These are phyloP conservation scores for Reutealis trisperma DNA, from an alignment of 345 rosid genomes.

Conservation along the genomic window DNA sequence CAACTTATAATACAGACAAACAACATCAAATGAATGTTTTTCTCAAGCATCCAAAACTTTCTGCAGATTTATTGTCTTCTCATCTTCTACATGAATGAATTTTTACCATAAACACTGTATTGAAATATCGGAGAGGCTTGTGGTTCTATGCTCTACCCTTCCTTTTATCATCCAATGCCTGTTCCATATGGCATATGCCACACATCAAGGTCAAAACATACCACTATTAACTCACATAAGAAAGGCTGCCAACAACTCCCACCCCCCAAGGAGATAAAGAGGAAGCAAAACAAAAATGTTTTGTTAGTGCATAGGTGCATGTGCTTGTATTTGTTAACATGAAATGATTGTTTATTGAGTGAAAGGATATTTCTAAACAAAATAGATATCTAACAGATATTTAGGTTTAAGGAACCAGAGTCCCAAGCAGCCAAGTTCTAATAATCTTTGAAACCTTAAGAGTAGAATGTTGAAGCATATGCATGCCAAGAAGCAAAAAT, in stretches of 20 bases:
- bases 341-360: background rate
- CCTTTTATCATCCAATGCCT: slow-evolving; percentile 77
- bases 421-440: background rate
- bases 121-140: background rate
- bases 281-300: background rate
- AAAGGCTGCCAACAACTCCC: background rate
- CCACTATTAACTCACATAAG: background rate
- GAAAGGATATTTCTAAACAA: background rate
- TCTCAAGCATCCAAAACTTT: slow-evolving; percentile 10
- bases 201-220: background rate
- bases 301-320: background rate
- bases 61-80: slow-evolving; percentile 27
- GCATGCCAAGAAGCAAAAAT: too few relatives aligned
- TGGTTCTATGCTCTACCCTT: slow-evolving; percentile 55
- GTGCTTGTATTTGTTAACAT: background rate
- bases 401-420: background rate
- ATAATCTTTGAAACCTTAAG: background rate
- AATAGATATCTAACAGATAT: background rate
- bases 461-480: background rate
- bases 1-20: background rate
- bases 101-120: background rate
- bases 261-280: background rate
- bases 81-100: slow-evolving; percentile 22
- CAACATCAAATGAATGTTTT: background rate
- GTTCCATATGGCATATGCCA: slow-evolving; percentile 19